Base-by-base conservation (phyloP, 495 filamentous ascomycete species). In the Achaetomiella virescens region DNA sequence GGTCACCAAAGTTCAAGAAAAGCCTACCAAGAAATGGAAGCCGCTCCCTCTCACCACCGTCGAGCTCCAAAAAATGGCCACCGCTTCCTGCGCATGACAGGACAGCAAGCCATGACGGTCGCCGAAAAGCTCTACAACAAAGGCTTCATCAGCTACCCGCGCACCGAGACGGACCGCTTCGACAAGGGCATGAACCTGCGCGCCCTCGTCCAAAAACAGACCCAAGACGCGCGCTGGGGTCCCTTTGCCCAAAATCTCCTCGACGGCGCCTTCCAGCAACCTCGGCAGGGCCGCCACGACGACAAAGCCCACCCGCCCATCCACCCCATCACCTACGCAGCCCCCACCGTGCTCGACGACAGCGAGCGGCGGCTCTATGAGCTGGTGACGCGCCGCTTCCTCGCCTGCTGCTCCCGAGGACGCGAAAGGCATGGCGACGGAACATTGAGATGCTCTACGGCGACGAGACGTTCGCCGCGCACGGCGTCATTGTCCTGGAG, bases 61-160 rank as follows among this genome's bases (percentile, higher is more conserved):
- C n/a, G 95, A 98, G 62, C 73, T 98, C n/a, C 93, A 97, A 66
- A 97, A 96, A 76, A 90, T 90, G 77, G 93, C 95, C 18, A 93
- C 84, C 77, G 81, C 48, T 95, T 91, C 63, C 77, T 97, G 12
- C 80, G 84, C 18, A 84, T 98, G 80, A 88, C 87, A 55, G 88
- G 89, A 72, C 84, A 95, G 55, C 73, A 82, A 38, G 89, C 95
- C 38, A 96, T 98, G 91, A 85, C 83, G 60, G 81, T 87, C 24
- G 93, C 93, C 29, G 93, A 98, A 70, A 73, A 74, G n/a, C 79
- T 98, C 3, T 98, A 98, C 72, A 89, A 86, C 21, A 90, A 89
- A 64, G 93, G 93, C 0, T 97, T 89, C 74, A 97, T 97, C 70
- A 95, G 89, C 70, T 98, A 98, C 67, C 93, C 93, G 6, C 82